Evolutionary conservation across 2,329 filamentous ascomycete genomes (phyloP), one percentile per base, ranked within the genome.

Genomic region (Aspergillus sp.): DNA sequence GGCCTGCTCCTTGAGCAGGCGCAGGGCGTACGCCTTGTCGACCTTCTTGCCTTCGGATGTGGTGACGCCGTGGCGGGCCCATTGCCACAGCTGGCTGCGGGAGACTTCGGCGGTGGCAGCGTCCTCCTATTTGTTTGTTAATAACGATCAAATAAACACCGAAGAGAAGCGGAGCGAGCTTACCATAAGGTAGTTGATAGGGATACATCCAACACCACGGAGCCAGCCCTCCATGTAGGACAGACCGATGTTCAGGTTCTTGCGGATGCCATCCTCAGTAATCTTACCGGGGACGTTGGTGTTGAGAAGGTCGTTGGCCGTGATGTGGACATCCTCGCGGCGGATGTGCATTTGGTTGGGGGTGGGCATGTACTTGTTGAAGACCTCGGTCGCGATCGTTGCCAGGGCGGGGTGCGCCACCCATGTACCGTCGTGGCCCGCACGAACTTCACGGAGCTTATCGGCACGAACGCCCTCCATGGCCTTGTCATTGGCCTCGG

Each of bases 201-300:
- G 95, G 53, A 98, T 93, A 70, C 95, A 99, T 57, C 95, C 95
- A 21, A 98, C 85, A 35, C 93, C 95, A 62, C 93, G 89, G 60
- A 98, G 83, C 95, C 95, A 99, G 61, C 91, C 95, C 79, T 99
- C 95, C 93, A 98, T 99, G 80, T 99, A 99, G 52, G 90, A 90
- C 6, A 99, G 86, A 40, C 93, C 95, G 65, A 99, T 98, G 79
- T 92, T 93, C 64, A 99, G 83, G 81, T 98, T 99, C 87, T 97
- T 96, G 72, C 90, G 87, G 80, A 99, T 97, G 57, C 95, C 95
- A 5, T 88, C 91, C 77, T 98, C 93, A 67, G 93, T 97, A 73
- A 99, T 84, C 74, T 86, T 84, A 24, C 95, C 95, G 6, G 93
- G 92, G 2, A 98, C 90, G 70, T 98, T 98, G 90, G 96, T 98